Evolutionary conservation across 257 asterid species (phyloP).

Genomic region (Plantago elongata): DNA sequence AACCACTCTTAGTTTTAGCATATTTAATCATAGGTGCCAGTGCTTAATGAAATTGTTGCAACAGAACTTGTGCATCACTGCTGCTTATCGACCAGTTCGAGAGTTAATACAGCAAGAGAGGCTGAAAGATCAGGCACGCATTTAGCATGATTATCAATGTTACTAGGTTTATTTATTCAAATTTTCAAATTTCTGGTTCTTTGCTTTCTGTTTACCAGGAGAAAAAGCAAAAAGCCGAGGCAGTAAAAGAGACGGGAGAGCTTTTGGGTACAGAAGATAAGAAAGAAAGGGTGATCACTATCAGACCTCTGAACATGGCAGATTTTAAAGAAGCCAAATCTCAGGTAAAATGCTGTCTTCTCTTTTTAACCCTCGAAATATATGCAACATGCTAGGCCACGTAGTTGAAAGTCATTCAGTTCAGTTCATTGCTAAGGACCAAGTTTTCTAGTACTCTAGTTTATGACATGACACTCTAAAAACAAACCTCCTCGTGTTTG

Average conservation of each 20-base stretch:
- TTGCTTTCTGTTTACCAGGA: slow-evolving; percentile 22
- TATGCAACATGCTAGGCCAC: background rate
- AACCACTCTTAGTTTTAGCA: background rate
- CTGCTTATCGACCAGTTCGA: slow-evolving; percentile 89
- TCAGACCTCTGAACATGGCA: slow-evolving; percentile 72
- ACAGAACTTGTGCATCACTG: slow-evolving; percentile 79
- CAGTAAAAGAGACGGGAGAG: slow-evolving; percentile 25
- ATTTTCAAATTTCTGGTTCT: slow-evolving; percentile 4
- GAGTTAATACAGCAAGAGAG: slow-evolving; percentile 76
- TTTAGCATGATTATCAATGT: background rate
- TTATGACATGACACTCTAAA: too few relatives aligned
- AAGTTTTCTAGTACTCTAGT: too few relatives aligned
- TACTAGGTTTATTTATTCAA: background rate
- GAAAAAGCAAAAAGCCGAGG: slow-evolving; percentile 36
- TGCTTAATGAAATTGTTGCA: slow-evolving; percentile 13
- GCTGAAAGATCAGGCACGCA: slow-evolving; percentile 42
- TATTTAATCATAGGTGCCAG: background rate
- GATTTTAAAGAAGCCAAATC: slow-evolving; percentile 74
- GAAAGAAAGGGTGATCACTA: slow-evolving; percentile 53
- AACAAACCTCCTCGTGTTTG: too few relatives aligned
- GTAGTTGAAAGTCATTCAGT: background rate
- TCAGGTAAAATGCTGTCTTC: slow-evolving; percentile 47
- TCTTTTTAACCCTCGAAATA: background rate
- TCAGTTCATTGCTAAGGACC: too few relatives aligned
- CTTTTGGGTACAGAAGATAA: slow-evolving; percentile 21